Evolutionary conservation across 495 filamentous ascomycete genomes (phyloP), one percentile per base, ranked within the genome.

Genomic region (Parmelia sp.): DNA sequence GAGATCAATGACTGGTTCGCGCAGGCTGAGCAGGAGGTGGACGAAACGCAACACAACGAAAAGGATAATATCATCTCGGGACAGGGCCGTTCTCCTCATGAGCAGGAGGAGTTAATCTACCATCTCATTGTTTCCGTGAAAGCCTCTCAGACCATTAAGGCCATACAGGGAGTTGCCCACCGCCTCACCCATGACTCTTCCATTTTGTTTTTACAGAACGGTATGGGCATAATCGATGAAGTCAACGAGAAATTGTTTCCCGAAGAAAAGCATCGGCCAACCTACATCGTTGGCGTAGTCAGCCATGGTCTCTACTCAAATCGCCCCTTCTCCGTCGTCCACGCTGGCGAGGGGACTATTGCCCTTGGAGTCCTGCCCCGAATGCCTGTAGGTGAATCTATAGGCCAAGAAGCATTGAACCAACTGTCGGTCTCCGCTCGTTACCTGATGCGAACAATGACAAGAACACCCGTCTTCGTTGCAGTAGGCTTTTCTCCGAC

Each of bases 171-270:
- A 1, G 78, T 97, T 49, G 73, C 73, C 9, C 80, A 90, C 65
- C 82, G 91, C 12, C 76, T 98, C n/a, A 83, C 84, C 39, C 75
- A 79, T 6, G 76, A 83, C 19, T 91, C 91, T 4, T 92, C 92
- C 0, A 81, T 98, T 37, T 80, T 88, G 45, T 83, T 98, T 29
- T 70, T 96, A 7, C 89, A 95, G 60, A 90, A 93, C 57, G 92
- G 91, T 7, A 83, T 97, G 77, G 93, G 92, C 3, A 73, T 88
- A 4, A 75, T 91, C 35, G 90, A 96, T n/a, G 79, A 82, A 42
- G 75, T 96, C 25, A 89, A 90, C 66, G 68, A 80, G 14, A 62
- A 75, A 3, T 68, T 93, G 17, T 98, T 96, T 69, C 80, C 83
- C 0, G 79, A 91, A 69, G 79, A 83, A 3, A 64, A 69, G 7